Base-by-base conservation (phyloP, 495 filamentous ascomycete species). In the Bathelium albidoporum region DNA sequence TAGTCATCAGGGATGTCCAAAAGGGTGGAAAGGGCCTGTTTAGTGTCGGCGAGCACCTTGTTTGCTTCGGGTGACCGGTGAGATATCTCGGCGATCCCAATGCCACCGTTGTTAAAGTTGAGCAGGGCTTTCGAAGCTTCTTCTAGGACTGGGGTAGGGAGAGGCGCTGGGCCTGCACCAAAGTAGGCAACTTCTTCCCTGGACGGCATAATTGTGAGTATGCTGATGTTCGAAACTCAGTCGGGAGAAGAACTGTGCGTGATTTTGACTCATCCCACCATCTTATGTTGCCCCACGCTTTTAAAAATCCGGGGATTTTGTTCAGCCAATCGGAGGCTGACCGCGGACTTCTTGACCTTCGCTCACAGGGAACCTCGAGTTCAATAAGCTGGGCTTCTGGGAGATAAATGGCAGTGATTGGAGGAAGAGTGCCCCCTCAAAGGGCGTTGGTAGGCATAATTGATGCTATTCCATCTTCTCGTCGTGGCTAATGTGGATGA, bases 51-150 rank as follows among this genome's bases (percentile, higher is more conserved):
- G n/a, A 77, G 72, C 60, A 77, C 73, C 55, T 67, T 68, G 60
- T 73, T 81, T 18, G 92, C 91, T 55, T 88, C 80, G 41, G 83
- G 76, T n/a, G 88, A 91, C 60, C 92, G 91, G 74, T 97, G 93
- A 24, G 87, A 92, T 74, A 95, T 89, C 73, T 96, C 91, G 64
- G 87, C 87, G 52, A 92, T 79, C 65, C 86, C 89, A 63, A 96
- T 77, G 52, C 92, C 91, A 62, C 83, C 89, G 72, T 85, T 80
- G 28, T 95, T 80, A 78, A 86, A 94, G 79, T 97, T 89, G 62
- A 93, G 75, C 44, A 96, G 86, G 16, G 89, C 85, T 70, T 83
- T 72, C 5, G 89, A 82, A 62, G 89, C 92, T 32, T 76, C 77
- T 66, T 88, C 83, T 59, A 96, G 83, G 29, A 97, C 87, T 12